Base-by-base conservation (phyloP, 179 eudicot species). In the Beta macrorhiza region DNA sequence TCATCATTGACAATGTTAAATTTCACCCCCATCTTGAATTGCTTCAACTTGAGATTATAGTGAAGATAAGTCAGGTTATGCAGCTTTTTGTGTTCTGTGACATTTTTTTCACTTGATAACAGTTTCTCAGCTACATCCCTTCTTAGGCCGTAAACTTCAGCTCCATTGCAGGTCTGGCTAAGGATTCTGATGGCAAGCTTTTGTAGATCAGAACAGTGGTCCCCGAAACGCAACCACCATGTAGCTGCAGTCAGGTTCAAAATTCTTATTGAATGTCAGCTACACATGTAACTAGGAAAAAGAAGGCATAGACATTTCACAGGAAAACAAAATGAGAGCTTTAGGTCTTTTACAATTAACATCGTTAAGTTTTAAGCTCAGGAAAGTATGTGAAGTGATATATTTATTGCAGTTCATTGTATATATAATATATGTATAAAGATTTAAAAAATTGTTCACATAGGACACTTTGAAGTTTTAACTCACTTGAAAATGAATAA, bases 101-200 rank as follows among this genome's bases (percentile, higher is more conserved):
- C 51, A 78, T 82, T 86, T 72, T 77, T 76, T 49, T 79, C 88
- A 44, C 81, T 47, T 9, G 83, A 84, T 56, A 88, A 78, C 51
- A 93, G 80, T 67, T 82, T 83, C 84, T 93, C 95, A 0, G 95
- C 94, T 81, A 89, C 44, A 29, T 77, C 84, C 80, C 90, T 89
- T 80, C 82, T 89, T 16, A 92, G 89, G 22, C 79, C 87, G 82
- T 89, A 92, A 56, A 79, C 78, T 70, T 88, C 87, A 14, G 89
- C 93, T 20, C 95, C 95, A 20, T 84, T 83, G 59, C 98, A 92
- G 19, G 89, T 88, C 83, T 89, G 97, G 74, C 92, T 89, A 53
- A 91, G 89, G 65, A 91, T 74, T 83, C 82, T 85, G 61, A 93
- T 44, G 6, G 95, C 93, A 12, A 92, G 68, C 73, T 81, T 87